These are phyloP conservation scores for Trametes versicolor DNA, from an alignment of 1,284 basidiomycete genomes.

Conservation along the genomic window DNA sequence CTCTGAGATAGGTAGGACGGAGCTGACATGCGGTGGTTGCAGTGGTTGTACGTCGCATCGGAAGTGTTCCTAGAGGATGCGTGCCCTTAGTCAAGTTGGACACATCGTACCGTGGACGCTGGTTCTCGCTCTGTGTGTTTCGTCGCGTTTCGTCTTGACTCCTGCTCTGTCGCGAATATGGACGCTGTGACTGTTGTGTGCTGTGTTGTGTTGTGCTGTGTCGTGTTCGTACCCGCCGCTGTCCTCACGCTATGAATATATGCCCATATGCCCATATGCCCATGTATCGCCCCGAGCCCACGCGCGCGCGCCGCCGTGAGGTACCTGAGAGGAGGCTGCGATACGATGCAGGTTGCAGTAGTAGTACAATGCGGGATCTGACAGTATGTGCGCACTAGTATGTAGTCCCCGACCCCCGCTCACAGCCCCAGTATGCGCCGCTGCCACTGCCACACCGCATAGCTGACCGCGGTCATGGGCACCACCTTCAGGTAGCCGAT, in stretches of 20 bases:
- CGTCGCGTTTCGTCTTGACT: not conserved
- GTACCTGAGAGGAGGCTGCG: conserved; percentile 7
- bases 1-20: not conserved
- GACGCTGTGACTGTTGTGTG: conserved; percentile 6
- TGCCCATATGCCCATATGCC: conserved; percentile 5
- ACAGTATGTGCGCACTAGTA: conserved; percentile 2
- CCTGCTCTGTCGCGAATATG: conserved; percentile 15
- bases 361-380: conserved; percentile 23
- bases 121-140: not conserved
- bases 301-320: not conserved
- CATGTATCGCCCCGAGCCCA: not conserved
- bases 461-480: conserved; percentile 93
- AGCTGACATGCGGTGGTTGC: not conserved
- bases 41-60: not conserved
- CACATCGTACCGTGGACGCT: not conserved
- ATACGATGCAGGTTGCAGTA: conserved; percentile 11
- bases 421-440: conserved; percentile 63
- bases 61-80: not conserved
- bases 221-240: not conserved
- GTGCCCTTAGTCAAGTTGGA: conserved; percentile 1
- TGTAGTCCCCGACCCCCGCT: not conserved
- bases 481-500: conserved; percentile 98
- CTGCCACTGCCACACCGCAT: conserved; percentile 79
- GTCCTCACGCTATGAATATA: conserved; percentile 13
- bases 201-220: not conserved